A percentile compares a stretch with the other conserved stretches of the same genome.
These are phyloP conservation scores for Brassica carinata DNA, from an alignment of 345 rosid species.

Conservation along the genomic window DNA sequence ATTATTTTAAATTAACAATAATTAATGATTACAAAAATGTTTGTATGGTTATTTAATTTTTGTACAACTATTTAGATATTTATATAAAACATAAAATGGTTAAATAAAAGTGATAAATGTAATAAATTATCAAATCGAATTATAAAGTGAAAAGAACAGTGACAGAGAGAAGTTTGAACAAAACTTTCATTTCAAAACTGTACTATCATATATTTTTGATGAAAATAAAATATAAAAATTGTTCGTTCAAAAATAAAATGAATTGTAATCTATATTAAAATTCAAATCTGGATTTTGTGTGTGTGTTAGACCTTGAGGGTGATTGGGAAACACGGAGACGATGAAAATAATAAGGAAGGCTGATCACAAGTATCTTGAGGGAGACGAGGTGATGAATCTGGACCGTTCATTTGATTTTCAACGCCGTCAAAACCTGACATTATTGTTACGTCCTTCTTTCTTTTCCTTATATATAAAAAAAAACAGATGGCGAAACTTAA, in stretches of 20 bases:
- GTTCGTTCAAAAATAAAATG: no score
- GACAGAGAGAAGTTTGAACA: no score
- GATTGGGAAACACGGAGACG: constrained; percentile 69
- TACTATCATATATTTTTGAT: no score
- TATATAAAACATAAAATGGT: not conserved
- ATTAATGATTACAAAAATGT: not conserved
- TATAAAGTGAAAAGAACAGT: not conserved
- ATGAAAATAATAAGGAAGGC: constrained; percentile 46
- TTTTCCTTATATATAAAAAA: not conserved
- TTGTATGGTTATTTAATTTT: no score
- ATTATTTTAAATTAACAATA: not conserved
- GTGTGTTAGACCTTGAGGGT: constrained; percentile 64
- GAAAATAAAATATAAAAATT: not conserved
- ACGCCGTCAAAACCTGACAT: constrained; percentile 48
- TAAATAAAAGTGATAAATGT: not conserved
- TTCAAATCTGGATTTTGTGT: not conserved
- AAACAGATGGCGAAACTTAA: not conserved
- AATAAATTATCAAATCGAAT: not conserved
- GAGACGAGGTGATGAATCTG: constrained; percentile 37
- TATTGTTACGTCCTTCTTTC: constrained; percentile 3
- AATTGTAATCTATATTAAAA: not conserved
- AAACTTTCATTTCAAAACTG: no score
- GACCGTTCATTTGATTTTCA: constrained; percentile 42
- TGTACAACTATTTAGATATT: no score
- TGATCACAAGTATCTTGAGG: constrained; percentile 46